phyloP scores from a whole-genome alignment of 305 asterid genomes.

The Striga hermonthica region DNA sequence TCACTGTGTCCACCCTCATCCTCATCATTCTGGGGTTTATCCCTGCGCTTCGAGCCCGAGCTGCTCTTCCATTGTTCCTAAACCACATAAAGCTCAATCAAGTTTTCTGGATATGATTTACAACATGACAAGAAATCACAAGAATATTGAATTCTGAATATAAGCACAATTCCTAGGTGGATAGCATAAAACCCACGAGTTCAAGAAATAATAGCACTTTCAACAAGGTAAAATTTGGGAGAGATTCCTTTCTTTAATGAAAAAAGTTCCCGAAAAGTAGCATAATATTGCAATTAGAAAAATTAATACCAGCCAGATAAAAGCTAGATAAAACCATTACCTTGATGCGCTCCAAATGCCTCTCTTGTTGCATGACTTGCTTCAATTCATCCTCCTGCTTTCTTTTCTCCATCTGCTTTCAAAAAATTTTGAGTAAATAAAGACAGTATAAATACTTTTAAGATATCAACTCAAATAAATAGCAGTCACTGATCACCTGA shows the following conservation, averaged over 20 bases:
- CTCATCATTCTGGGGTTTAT: constrained; percentile 65
- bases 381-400: constrained; percentile 92
- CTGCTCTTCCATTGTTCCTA: constrained; percentile 97
- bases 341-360: constrained; percentile 81
- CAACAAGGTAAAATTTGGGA: not conserved
- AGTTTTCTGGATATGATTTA: not conserved
- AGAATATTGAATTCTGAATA: not conserved
- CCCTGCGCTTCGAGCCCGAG: constrained; percentile 69
- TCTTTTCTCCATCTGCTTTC: constrained; percentile 76
- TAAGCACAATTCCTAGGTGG: not conserved
- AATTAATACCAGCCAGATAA: constrained; percentile 4
- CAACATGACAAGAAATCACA: not conserved
- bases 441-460: constrained; percentile 6
- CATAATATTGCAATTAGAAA: constrained; percentile 22
- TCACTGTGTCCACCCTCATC: constrained; percentile 80
- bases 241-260: not conserved
- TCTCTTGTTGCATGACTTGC: constrained; percentile 91
- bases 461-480: constrained; percentile 1
- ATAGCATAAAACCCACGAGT: not conserved
- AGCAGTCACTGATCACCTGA: constrained; percentile 41
- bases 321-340: constrained; percentile 36
- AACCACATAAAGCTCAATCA: constrained; percentile 7
- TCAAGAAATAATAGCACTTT: not conserved
- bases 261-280: constrained; percentile 10
- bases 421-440: constrained; percentile 31